These are phyloP conservation scores for Aspergillus pseudonomiae DNA, from an alignment of 2,329 filamentous ascomycete genomes.

Conservation along the genomic window DNA sequence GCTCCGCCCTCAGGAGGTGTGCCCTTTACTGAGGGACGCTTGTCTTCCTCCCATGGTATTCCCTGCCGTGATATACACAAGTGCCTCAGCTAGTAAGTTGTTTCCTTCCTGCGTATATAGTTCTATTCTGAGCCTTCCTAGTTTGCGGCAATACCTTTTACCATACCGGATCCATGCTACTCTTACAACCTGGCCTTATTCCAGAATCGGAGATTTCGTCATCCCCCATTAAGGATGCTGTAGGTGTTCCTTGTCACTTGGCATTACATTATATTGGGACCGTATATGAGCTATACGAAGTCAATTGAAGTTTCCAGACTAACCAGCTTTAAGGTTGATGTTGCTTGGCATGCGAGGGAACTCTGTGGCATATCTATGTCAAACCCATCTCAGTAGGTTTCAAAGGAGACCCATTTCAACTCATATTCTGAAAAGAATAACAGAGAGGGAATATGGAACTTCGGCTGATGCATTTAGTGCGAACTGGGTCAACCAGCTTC, in stretches of 20 bases:
- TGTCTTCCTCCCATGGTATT: neutral
- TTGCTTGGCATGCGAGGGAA: neutral
- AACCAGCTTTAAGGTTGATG: neutral
- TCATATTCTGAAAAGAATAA: neutral
- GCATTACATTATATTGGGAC: neutral
- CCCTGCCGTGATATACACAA: neutral
- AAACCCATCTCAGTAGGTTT: neutral
- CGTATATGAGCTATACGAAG: neutral
- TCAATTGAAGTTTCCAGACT: neutral
- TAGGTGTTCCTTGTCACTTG: neutral
- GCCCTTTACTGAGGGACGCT: neutral
- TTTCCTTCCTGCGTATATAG: neutral
- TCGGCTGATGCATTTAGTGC: neutral
- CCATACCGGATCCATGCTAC: slow-evolving; percentile 21
- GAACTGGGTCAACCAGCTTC: neutral
- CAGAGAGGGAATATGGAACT: neutral
- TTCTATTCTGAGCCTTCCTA: neutral
- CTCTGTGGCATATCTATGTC: neutral
- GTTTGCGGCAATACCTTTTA: slow-evolving; percentile 23
- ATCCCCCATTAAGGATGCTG: neutral
- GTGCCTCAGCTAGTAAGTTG: neutral
- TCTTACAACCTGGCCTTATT: slow-evolving; percentile 12
- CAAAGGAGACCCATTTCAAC: no score
- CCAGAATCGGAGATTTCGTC: neutral
- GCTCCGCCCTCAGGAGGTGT: neutral